phyloP scores from a whole-genome alignment of 73 alveolate genomes.

The Tetrahymena thermophila region DNA sequence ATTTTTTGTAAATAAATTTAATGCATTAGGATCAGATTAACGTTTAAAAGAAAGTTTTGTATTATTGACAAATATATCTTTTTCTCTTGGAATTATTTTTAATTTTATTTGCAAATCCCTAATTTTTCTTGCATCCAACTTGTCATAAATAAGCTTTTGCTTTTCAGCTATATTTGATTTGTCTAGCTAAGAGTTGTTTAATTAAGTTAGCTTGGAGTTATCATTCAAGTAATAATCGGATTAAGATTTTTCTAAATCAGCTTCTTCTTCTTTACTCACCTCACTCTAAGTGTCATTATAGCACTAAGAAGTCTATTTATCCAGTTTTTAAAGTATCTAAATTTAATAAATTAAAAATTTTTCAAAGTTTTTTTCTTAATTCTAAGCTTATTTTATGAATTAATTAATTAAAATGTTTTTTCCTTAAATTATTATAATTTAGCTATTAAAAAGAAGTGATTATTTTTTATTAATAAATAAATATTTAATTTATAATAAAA shows the following conservation, averaged over 20 bases:
- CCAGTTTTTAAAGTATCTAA: background rate
- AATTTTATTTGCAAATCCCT: background rate
- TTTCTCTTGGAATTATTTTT: background rate
- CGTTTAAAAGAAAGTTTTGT: background rate
- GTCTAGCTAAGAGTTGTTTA: background rate
- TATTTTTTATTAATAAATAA: background rate
- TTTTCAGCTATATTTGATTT: background rate
- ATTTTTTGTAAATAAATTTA: background rate
- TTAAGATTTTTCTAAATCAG: background rate
- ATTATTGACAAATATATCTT: background rate
- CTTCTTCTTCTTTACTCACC: background rate
- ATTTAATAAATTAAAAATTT: background rate
- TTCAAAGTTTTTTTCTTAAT: no score
- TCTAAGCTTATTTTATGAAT: no score
- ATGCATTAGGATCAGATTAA: background rate
- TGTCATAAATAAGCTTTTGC: background rate
- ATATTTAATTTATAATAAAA: background rate
- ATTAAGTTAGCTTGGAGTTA: background rate
- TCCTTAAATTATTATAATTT: no score
- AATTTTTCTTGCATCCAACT: background rate
- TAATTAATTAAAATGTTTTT: no score
- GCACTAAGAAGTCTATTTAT: background rate
- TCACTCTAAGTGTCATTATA: background rate
- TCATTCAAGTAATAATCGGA: background rate
- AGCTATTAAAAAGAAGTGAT: no score